A percentile compares a stretch with the other conserved stretches of the same genome.
phyloP scores from a whole-genome alignment of 495 filamentous ascomycete genomes.

The Amniculicola lignicola region DNA sequence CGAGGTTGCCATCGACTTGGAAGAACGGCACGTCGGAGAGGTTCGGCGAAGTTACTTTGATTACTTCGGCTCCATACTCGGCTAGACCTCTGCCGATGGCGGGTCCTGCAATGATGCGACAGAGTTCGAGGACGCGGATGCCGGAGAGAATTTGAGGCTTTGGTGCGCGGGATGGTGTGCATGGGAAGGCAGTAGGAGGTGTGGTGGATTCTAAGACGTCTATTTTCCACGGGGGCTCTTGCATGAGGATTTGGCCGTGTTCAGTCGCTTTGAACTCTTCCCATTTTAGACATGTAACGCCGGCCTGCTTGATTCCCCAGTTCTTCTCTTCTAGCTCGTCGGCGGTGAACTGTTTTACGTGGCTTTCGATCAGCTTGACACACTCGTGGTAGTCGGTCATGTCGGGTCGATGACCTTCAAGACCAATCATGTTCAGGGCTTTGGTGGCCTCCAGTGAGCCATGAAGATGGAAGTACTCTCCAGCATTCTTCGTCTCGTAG shows the following conservation, averaged over 20 bases:
- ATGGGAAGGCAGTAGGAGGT: conserved; percentile 54
- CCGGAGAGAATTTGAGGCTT: conserved; percentile 30
- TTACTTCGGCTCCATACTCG: conserved; percentile 44
- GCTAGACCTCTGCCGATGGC: conserved; percentile 29
- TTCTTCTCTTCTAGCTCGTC: conserved; percentile 66
- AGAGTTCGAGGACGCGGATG: conserved; percentile 28
- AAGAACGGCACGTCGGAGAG: conserved; percentile 76
- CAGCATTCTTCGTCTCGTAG: conserved; percentile 63
- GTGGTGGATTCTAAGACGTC: conserved; percentile 46
- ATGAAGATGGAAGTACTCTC: conserved; percentile 74
- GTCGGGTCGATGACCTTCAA: conserved; percentile 60
- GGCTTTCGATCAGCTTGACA: conserved; percentile 63
- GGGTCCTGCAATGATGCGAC: conserved; percentile 48
- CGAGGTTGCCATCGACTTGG: conserved; percentile 74
- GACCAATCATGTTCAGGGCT: conserved; percentile 68
- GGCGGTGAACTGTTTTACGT: conserved; percentile 61
- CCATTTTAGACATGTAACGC: conserved; percentile 62
- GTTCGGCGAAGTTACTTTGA: conserved; percentile 67
- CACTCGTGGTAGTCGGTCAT: conserved; percentile 64
- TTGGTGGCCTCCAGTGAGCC: conserved; percentile 69
- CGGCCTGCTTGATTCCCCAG: conserved; percentile 59
- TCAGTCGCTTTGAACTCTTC: conserved; percentile 62
- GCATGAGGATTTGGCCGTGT: conserved; percentile 51
- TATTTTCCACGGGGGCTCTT: conserved; percentile 56
- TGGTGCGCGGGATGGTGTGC: conserved; percentile 6